phyloP scores from a whole-genome alignment of 768 basidiomycete genomes.

The Nidularia pulvinata region DNA sequence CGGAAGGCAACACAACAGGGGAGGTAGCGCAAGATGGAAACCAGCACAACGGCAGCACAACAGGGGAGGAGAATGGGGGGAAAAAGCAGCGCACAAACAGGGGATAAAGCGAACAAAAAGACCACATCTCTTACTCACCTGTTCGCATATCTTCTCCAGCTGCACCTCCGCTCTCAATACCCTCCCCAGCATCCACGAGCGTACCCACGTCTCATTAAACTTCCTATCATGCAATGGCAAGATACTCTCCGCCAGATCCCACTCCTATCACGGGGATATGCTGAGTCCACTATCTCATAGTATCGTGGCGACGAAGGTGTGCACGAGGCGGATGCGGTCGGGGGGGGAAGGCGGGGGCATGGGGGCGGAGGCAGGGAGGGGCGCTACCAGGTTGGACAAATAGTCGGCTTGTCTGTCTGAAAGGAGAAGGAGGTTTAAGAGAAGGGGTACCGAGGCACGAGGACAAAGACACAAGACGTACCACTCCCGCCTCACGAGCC shows the following conservation, averaged over 20 bases:
- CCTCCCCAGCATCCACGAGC: conserved; percentile 67
- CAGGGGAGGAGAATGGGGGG: neutral
- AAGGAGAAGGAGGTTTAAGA: neutral
- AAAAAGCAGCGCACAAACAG: neutral
- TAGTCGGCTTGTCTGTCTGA: conserved; percentile 69
- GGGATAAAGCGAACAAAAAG: neutral
- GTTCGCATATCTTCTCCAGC: conserved; percentile 70
- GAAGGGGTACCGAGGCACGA: neutral
- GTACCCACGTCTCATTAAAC: conserved; percentile 82
- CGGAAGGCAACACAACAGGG: too few species aligned
- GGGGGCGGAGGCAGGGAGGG: conserved; percentile 38
- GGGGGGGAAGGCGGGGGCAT: conserved; percentile 57
- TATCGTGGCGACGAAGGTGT: conserved; percentile 70
- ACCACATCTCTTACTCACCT: conserved; percentile 17
- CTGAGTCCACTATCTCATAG: conserved; percentile 83
- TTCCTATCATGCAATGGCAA: conserved; percentile 83
- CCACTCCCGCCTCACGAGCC: conserved; percentile 74
- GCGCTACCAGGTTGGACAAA: conserved; percentile 68
- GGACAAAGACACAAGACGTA: conserved; percentile 27
- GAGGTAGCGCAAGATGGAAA: too few species aligned
- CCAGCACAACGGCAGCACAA: too few species aligned
- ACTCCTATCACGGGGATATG: conserved; percentile 70
- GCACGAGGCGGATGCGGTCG: conserved; percentile 79
- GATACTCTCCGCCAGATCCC: conserved; percentile 81
- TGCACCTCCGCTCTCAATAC: conserved; percentile 51